Evolutionary conservation across 805 yeast genomes (phyloP), one percentile per base, ranked within the genome.

Genomic region (Spathaspora gorwiae): DNA sequence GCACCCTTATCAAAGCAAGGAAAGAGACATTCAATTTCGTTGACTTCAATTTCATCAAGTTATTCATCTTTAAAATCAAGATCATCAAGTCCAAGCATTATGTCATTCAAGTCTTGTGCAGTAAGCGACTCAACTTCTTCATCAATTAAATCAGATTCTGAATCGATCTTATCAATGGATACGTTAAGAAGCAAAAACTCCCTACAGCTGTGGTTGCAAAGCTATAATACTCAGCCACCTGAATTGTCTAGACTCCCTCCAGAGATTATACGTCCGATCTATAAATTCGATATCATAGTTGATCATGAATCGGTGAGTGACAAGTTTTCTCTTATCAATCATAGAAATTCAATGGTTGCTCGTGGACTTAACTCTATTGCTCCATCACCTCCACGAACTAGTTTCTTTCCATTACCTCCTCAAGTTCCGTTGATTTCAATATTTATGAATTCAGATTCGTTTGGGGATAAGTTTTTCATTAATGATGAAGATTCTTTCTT

Each of bases 271-370:
- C 55, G 76, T 35, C 80, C 79, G n/a, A 51, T 65, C 24, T 73
- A 64, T 55, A 74, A 64, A 52, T 77, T 76, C 55, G 78, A 75
- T 34, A 55, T 78, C 33, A 62, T 68, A 4, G 55, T 71, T 44
- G 74, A 75, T 45, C 73, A 71, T 42, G 74, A 70, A 11, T 52
- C 74, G 5, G 54, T 68, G 14, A 67, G 69, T 36, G 65, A 59
- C 7, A 68, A 67, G 46, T 59, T 39, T 39, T 39, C 46, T 33
- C 46, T 64, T 46, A 56, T 62, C 49, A 41, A 50, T 8, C 26
- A 37, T n/a, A 43, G 34, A 15, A 27, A 36, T 34, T 12, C 35
- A 10, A 31, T 31, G 32, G 12, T 30, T 14, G 24, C 41, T 29
- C 7, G 29, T 36, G 40, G 15, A 32, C 7, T 31, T 2, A 26